Evolutionary conservation across 495 filamentous ascomycete genomes (phyloP).

Genomic region (Letharia columbiana): DNA sequence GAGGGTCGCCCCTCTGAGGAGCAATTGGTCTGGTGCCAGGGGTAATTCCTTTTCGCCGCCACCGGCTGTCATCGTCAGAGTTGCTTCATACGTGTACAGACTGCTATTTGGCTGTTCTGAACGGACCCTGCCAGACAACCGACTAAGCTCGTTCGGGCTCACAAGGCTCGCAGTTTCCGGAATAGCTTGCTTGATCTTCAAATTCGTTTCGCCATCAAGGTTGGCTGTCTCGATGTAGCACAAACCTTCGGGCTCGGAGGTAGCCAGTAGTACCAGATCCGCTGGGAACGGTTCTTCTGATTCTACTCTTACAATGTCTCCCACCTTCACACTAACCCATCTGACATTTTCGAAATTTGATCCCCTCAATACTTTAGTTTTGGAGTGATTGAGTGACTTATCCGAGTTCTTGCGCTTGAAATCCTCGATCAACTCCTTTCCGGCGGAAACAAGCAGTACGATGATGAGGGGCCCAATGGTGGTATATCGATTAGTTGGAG

Average conservation of each 20-base stretch:
- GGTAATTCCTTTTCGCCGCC: slow-evolving; percentile 93
- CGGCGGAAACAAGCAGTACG: slow-evolving; percentile 86
- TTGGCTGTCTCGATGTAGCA: slow-evolving; percentile 99
- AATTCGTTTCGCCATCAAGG: slow-evolving; percentile 93
- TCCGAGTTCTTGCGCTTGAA: slow-evolving; percentile 84
- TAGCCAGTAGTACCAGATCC: slow-evolving; percentile 84
- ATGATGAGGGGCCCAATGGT: slow-evolving; percentile 89
- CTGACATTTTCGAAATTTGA: slow-evolving; percentile 76
- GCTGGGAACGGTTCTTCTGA: slow-evolving; percentile 96
- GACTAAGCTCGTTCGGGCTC: slow-evolving; percentile 75
- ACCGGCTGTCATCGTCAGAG: slow-evolving; percentile 82
- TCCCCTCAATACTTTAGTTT: slow-evolving; percentile 73
- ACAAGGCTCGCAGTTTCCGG: slow-evolving; percentile 88
- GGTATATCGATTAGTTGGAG: slow-evolving; percentile 89
- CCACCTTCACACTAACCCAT: slow-evolving; percentile 91
- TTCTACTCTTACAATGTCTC: slow-evolving; percentile 89
- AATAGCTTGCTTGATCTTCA: slow-evolving; percentile 98
- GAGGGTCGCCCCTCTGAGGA: slow-evolving; percentile 87
- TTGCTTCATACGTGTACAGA: slow-evolving; percentile 96
- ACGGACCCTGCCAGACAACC: slow-evolving; percentile 74
- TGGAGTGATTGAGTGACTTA: slow-evolving; percentile 78
- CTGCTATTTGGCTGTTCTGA: slow-evolving; percentile 99
- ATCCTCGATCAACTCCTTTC: slow-evolving; percentile 92
- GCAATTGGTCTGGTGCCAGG: slow-evolving; percentile 70
- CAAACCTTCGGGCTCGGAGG: slow-evolving; percentile 92